A percentile compares a stretch with the other conserved stretches of the same genome.
Conservation (phyloP, 2,329 filamentous ascomycete genomes). For the Albifimbria verrucaria region DNA sequence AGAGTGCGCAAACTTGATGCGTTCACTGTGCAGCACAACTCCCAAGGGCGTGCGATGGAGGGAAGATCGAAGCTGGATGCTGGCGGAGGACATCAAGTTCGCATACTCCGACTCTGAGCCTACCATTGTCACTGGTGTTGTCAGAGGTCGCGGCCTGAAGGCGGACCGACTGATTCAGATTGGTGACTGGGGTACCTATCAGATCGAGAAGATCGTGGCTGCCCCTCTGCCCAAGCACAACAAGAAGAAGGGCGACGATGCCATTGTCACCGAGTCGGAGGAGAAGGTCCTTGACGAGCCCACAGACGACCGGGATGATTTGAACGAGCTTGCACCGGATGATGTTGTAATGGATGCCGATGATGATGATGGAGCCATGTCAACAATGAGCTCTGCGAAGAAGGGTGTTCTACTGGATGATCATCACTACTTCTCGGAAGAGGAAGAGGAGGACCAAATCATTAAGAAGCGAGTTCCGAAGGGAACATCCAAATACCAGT, state of each 20-base stretch:
- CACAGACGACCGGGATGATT: slow-evolving; percentile 75
- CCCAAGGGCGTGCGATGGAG: slow-evolving; percentile 96
- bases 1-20: slow-evolving; percentile 86
- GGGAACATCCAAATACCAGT: slow-evolving; percentile 91
- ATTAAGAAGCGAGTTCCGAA: slow-evolving; percentile 75
- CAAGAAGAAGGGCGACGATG: slow-evolving; percentile 63
- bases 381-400: slow-evolving; percentile 43
- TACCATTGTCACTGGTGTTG: slow-evolving; percentile 76
- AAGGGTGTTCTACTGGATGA: slow-evolving; percentile 94
- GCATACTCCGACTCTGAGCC: slow-evolving; percentile 56
- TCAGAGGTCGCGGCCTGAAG: slow-evolving; percentile 83
- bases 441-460: slow-evolving; percentile 43
- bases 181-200: slow-evolving; percentile 90
- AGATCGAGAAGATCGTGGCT: slow-evolving; percentile 83
- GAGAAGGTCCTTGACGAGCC: slow-evolving; percentile 66
- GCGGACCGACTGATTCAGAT: slow-evolving; percentile 87
- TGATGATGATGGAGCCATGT: slow-evolving; percentile 46
- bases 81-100: slow-evolving; percentile 80
- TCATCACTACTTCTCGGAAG: slow-evolving; percentile 96
- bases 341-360: slow-evolving; percentile 72
- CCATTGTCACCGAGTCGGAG: slow-evolving; percentile 55
- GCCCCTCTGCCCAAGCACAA: slow-evolving; percentile 63
- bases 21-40: slow-evolving; percentile 85
- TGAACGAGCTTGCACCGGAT: slow-evolving; percentile 82
- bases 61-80: slow-evolving; percentile 93